Conservation (phyloP, 78 protist genomes). For the Mastigamoeba balamuthi region DNA sequence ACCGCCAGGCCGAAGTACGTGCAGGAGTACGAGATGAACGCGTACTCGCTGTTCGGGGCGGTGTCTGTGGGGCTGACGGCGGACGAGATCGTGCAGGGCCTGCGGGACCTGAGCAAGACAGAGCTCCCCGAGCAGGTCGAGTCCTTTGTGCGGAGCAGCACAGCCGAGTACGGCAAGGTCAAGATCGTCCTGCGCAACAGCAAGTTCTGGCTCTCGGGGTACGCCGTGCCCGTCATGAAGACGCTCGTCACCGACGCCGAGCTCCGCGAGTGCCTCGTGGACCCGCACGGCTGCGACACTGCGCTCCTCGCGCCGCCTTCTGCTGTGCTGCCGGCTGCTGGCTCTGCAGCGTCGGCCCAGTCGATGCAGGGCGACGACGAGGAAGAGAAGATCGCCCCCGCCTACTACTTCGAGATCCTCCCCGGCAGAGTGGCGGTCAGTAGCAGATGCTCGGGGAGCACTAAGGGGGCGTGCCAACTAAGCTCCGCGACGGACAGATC, state of each 20-base stretch:
- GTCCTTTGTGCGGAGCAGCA: slow-evolving; percentile 32
- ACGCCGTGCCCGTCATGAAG: neutral
- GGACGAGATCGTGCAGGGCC: slow-evolving; percentile 38
- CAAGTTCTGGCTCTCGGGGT: neutral
- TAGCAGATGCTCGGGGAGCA: no score
- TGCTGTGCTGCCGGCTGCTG: no score
- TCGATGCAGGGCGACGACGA: no score
- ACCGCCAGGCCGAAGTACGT: slow-evolving; percentile 54
- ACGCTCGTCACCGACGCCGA: neutral
- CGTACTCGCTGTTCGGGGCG: slow-evolving; percentile 90
- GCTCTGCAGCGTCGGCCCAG: no score
- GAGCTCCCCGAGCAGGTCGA: slow-evolving; percentile 20
- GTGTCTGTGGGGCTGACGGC: slow-evolving; percentile 79
- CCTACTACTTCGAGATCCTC: no score
- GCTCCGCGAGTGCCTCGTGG: no score
- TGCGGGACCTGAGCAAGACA: slow-evolving; percentile 50
- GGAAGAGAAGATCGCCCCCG: no score
- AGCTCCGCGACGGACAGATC: slow-evolving; percentile 13
- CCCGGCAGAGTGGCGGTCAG: no score
- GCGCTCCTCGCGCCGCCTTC: no score
- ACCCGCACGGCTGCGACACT: no score
- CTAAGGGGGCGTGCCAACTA: neutral
- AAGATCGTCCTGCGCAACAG: slow-evolving; percentile 27
- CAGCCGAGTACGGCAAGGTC: slow-evolving; percentile 68
- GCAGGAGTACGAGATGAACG: slow-evolving; percentile 86